Evolutionary conservation across 2,329 filamentous ascomycete genomes (phyloP).

Genomic region (Trichoderma atroviride): DNA sequence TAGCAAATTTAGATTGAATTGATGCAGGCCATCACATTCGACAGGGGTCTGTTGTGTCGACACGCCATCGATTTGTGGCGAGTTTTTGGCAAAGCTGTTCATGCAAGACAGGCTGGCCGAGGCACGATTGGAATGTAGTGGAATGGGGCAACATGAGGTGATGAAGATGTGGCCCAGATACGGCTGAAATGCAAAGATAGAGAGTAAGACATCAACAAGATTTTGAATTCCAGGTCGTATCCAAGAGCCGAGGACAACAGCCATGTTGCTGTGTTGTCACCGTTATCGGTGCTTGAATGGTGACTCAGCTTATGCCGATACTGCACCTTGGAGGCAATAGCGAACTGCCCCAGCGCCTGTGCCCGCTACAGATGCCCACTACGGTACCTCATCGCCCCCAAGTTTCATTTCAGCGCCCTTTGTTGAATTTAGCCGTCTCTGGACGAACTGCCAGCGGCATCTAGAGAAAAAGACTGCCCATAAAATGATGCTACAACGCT

Average conservation of each 20-base stretch:
- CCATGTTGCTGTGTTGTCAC: neutral
- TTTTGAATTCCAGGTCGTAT: conserved; percentile 8
- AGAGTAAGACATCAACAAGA: conserved; percentile 15
- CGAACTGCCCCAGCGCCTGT: neutral
- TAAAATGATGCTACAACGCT: neutral
- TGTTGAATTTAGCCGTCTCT: neutral
- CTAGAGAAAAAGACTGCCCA: neutral
- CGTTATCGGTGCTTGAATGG: neutral
- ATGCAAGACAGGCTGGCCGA: conserved; percentile 24
- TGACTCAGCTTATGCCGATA: neutral
- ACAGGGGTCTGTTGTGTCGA: conserved; percentile 1
- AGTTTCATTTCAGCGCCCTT: conserved; percentile 1
- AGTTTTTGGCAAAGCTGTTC: conserved; percentile 16
- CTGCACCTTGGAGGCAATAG: neutral
- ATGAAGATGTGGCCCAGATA: neutral
- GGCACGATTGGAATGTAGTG: neutral
- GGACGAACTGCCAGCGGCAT: neutral
- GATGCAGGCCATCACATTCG: conserved; percentile 11
- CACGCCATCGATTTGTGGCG: conserved; percentile 16
- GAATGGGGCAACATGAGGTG: conserved; percentile 17
- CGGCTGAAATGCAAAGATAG: conserved; percentile 10
- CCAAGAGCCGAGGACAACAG: neutral
- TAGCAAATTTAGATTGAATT: conserved; percentile 11
- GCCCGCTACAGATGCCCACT: neutral
- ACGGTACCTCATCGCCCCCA: neutral